Evolutionary conservation across 139 green algal genomes (phyloP), one percentile per base, ranked within the genome.

Genomic region (Asterochloris sp.): DNA sequence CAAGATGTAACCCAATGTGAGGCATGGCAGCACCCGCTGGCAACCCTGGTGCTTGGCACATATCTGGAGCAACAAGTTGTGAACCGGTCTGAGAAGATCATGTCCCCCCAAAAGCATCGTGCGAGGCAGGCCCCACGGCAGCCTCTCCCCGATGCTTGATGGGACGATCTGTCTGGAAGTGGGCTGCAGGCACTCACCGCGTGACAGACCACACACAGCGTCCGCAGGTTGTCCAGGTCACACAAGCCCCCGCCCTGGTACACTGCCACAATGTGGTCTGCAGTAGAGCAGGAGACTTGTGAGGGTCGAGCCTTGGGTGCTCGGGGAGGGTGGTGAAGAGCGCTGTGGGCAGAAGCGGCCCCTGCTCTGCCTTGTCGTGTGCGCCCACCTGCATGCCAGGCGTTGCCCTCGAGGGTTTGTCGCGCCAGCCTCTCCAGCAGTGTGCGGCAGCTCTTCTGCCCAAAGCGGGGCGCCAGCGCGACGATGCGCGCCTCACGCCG

Each of bases 141-240:
- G 6, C 38, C 38, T 54, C 38, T 54, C 4, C 38, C 6, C 38
- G 6, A 10, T 54, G 38, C 2, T 54, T 54, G 38, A 54, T 54
- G 38, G 38, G 4, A 54, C 38, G 2, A 54, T 54, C 6, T 54
- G 38, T 54, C 38, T 10, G 38, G 2, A 10, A 10, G 38, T 54
- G 38, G 38, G 38, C 38, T 54, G 66, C 17, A 26, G 21, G 66
- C 66, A 71, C 60, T 82, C 27, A 82, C 83, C 83, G 78, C 76
- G 73, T 98, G 95, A 87, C 95, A 98, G 2, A 85, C 76, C 47
- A 93, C 88, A 82, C 95, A 98, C 83, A 98, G 90, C 11, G 95
- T 98, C 38, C 91, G 85, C 78, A 98, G 86, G 90, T 98, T 98
- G 62, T 97, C 92, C 27, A 98, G 75, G 74, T 91, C 91, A 84